Percentiles rank a stretch among this genome's conserved stretches.
Conservation (phyloP, 352 stramenopile species). For the Phytophthora rubi region DNA sequence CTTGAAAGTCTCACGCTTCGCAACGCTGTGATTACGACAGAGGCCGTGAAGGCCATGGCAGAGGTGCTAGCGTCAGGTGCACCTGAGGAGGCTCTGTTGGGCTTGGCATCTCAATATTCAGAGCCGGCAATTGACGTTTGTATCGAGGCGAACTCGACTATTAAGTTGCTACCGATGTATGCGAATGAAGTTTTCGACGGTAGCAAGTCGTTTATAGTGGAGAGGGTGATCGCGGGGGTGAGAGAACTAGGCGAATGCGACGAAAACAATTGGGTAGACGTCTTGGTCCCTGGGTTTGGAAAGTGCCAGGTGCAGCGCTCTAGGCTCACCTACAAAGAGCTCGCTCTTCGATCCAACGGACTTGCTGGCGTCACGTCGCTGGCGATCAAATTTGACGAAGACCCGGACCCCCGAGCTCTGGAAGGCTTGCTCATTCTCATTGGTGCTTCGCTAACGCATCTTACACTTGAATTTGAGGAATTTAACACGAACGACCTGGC, state of each 20-base stretch:
- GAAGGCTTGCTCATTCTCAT: constrained; percentile 31
- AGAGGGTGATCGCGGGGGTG: constrained; percentile 22
- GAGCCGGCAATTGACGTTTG: constrained; percentile 21
- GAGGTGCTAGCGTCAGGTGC: constrained; percentile 19
- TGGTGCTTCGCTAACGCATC: constrained; percentile 26
- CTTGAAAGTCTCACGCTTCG: constrained; percentile 29
- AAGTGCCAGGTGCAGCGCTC: constrained; percentile 24
- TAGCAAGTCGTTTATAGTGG: constrained; percentile 14
- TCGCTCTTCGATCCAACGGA: constrained; percentile 18
- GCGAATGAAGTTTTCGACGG: constrained; percentile 9
- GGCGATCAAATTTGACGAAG: constrained; percentile 28
- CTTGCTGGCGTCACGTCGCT: constrained; percentile 32
- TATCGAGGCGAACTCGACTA: constrained; percentile 13
- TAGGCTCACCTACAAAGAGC: constrained; percentile 12
- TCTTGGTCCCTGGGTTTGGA: constrained; percentile 30
- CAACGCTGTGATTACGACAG: constrained; percentile 25
- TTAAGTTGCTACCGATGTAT: constrained; percentile 15
- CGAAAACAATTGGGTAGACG: constrained; percentile 8
- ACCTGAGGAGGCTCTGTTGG: constrained; percentile 32
- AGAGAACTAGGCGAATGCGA: constrained; percentile 8
- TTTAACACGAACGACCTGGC: constrained; percentile 26
- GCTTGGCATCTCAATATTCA: background rate
- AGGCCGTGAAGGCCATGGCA: constrained; percentile 32
- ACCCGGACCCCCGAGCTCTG: constrained; percentile 22
- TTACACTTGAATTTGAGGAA: constrained; percentile 25